phyloP scores from a whole-genome alignment of 2,329 filamentous ascomycete species.

The Corynespora cassiicola region DNA sequence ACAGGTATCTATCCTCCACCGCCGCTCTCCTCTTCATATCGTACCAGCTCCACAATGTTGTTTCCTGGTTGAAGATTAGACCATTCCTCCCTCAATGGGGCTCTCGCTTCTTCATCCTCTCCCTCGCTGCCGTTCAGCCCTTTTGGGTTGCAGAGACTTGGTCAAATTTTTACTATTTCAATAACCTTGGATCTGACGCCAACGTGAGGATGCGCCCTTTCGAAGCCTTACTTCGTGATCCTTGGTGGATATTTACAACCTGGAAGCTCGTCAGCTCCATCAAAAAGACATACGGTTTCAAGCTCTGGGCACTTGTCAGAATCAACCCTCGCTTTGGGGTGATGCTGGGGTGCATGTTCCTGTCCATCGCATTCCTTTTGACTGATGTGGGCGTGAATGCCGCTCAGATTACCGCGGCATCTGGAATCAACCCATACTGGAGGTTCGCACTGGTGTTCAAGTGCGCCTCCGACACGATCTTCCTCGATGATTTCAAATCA shows the following conservation, averaged over 20 bases:
- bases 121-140: slow-evolving; percentile 38
- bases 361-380: slow-evolving; percentile 38
- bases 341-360: slow-evolving; percentile 41
- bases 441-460: slow-evolving; percentile 44
- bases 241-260: slow-evolving; percentile 47
- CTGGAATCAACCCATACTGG: slow-evolving; percentile 45
- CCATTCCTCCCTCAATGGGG: slow-evolving; percentile 42
- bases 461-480: slow-evolving; percentile 43
- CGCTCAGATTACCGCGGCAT: slow-evolving; percentile 26
- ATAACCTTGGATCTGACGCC: slow-evolving; percentile 33
- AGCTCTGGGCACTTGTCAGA: slow-evolving; percentile 25
- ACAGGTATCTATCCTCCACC: slow-evolving; percentile 37
- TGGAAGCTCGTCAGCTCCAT: slow-evolving; percentile 39
- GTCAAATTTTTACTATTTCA: slow-evolving; percentile 46
- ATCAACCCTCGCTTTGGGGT: slow-evolving; percentile 41
- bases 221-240: slow-evolving; percentile 40
- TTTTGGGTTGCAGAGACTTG: slow-evolving; percentile 44
- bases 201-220: slow-evolving; percentile 38
- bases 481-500: slow-evolving; percentile 45
- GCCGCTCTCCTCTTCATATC: slow-evolving; percentile 44
- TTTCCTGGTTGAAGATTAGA: slow-evolving; percentile 43
- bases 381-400: slow-evolving; percentile 39
- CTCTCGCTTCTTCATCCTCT: slow-evolving; percentile 39
- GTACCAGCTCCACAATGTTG: slow-evolving; percentile 43
- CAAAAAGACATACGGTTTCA: slow-evolving; percentile 41